A percentile compares a stretch with the other conserved stretches of the same genome.
phyloP scores from a whole-genome alignment of 176 grass and related monocot genomes.

The Themeda triandra region DNA sequence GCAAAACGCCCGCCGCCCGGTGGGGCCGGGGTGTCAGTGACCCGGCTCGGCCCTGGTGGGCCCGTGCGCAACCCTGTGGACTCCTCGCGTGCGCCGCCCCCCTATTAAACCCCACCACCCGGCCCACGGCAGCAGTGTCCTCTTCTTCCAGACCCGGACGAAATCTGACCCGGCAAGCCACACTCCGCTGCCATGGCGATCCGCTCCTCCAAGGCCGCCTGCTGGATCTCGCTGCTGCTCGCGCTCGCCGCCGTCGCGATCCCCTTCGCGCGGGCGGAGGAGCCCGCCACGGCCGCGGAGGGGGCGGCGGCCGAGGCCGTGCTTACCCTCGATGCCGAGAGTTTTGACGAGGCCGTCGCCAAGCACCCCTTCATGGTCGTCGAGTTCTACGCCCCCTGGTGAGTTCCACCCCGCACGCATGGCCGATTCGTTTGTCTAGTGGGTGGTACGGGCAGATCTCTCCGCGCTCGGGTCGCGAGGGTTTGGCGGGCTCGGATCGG shows the following conservation, averaged over 20 bases:
- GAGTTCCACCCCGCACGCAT: conserved; percentile 5
- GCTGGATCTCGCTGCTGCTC: conserved; percentile 60
- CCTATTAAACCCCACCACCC: background rate
- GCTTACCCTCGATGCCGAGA: conserved; percentile 68
- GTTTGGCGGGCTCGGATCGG: conserved; percentile 2
- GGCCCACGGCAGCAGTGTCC: background rate
- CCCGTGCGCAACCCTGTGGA: too few species aligned
- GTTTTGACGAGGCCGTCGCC: conserved; percentile 70
- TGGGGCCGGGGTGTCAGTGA: background rate
- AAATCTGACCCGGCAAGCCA: background rate
- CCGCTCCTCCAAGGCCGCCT: conserved; percentile 5
- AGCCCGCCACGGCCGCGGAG: conserved; percentile 17
- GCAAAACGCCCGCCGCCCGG: background rate
- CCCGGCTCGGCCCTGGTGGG: background rate
- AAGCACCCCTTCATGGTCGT: conserved; percentile 91
- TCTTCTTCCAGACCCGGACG: background rate
- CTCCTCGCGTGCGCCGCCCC: background rate
- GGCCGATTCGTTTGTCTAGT: background rate
- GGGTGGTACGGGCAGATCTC: background rate
- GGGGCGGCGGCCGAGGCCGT: conserved; percentile 59
- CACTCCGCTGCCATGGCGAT: conserved; percentile 42
- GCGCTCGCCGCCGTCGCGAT: conserved; percentile 43
- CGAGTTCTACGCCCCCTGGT: conserved; percentile 98
- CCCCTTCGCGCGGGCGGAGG: conserved; percentile 22
- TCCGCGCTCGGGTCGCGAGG: too few species aligned